phyloP scores from a whole-genome alignment of 1,139 yeast species.

The Sugiyamaella neomexicana region DNA sequence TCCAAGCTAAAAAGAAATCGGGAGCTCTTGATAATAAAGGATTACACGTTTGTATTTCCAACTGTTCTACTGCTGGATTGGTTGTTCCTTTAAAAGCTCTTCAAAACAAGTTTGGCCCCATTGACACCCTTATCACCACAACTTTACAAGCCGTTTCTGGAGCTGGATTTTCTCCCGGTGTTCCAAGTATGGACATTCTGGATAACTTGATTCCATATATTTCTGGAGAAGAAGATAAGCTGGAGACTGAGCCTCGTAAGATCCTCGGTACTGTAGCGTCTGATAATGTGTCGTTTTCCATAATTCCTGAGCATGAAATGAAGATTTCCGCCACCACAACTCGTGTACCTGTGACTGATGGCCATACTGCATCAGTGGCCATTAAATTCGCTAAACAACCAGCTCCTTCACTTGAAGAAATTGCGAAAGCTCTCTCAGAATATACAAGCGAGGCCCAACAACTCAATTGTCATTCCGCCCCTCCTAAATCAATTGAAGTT shows the following conservation, averaged over 20 bases:
- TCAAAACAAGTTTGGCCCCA: slow-evolving; percentile 84
- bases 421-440: slow-evolving; percentile 66
- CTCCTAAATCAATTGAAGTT: slow-evolving; percentile 86
- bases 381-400: slow-evolving; percentile 78
- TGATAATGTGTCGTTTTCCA: slow-evolving; percentile 51
- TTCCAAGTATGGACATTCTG: slow-evolving; percentile 88
- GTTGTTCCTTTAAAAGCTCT: slow-evolving; percentile 96
- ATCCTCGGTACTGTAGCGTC: slow-evolving; percentile 70
- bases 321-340: slow-evolving; percentile 95
- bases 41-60: slow-evolving; percentile 88
- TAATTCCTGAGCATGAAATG: slow-evolving; percentile 67
- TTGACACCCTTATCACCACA: slow-evolving; percentile 81
- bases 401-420: slow-evolving; percentile 79
- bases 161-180: slow-evolving; percentile 98
- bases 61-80: slow-evolving; percentile 97
- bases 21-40: slow-evolving; percentile 62
- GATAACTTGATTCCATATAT: slow-evolving; percentile 95
- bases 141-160: slow-evolving; percentile 98
- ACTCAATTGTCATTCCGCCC: slow-evolving; percentile 87
- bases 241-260: slow-evolving; percentile 97
- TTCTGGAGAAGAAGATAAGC: slow-evolving; percentile 96
- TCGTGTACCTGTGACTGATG: slow-evolving; percentile 95
- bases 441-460: slow-evolving; percentile 83
- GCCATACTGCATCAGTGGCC: slow-evolving; percentile 95
- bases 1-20: slow-evolving; percentile 56